These are phyloP conservation scores for Mycena metata DNA, from an alignment of 768 basidiomycete genomes.

Conservation along the genomic window DNA sequence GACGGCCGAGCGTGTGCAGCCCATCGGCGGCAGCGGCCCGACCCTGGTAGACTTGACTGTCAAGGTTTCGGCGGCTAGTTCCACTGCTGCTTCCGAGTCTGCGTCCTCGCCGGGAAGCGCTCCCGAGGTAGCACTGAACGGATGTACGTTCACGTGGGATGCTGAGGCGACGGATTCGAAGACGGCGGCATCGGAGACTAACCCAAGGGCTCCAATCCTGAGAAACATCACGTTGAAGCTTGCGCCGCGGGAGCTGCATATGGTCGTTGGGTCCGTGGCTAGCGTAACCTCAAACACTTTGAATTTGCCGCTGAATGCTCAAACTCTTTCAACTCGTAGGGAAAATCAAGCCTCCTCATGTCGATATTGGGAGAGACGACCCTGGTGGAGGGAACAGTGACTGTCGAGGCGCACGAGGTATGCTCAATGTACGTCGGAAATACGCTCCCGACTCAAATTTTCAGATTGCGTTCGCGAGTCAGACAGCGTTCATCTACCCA, in stretches of 20 bases:
- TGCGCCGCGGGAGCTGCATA: constrained; percentile 22
- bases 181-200: too few species aligned
- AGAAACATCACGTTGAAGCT: constrained; percentile 23
- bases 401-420: constrained; percentile 25
- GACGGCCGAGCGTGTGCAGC: background rate
- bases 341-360: constrained; percentile 34
- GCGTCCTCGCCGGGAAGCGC: background rate
- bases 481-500: constrained; percentile 31
- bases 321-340: constrained; percentile 6
- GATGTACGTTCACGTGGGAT: constrained; percentile 30
- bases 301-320: too few species aligned
- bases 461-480: constrained; percentile 29
- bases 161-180: constrained; percentile 18
- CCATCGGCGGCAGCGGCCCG: too few species aligned
- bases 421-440: background rate
- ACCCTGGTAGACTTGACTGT: too few species aligned
- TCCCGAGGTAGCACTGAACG: constrained; percentile 15
- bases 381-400: background rate
- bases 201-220: background rate
- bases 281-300: too few species aligned
- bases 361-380: constrained; percentile 30
- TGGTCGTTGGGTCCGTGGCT: constrained; percentile 34
- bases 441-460: background rate
- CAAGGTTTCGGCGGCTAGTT: too few species aligned
- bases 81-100: background rate